Evolutionary conservation across 2,329 filamentous ascomycete species (phyloP), one percentile per base, ranked within the genome.

Genomic region (Cladosporium sp.): DNA sequence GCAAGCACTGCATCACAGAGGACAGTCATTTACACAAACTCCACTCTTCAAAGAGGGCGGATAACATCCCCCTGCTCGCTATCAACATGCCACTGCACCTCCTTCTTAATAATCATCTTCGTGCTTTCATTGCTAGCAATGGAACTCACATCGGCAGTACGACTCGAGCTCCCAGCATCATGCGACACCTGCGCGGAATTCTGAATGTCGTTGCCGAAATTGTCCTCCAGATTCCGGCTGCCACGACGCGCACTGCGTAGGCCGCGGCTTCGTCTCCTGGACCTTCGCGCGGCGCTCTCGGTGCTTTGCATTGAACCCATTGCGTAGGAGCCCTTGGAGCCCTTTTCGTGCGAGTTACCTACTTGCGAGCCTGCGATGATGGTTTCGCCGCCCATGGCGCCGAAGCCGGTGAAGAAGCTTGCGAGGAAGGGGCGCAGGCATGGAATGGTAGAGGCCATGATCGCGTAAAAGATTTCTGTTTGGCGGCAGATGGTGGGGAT

Each of bases 361-460:
- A 59, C 42, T 22, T 59, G 57, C 15, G 57, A 59, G 50, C 57
- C 57, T 0, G 54, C 54, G 54, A 56, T 56, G 42, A 56, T 30
- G 42, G 54, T 56, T 38, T 61, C 63, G 8, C 55, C 56, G 15
- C 59, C 60, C 58, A 65, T 65, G 14, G 63, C 62, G 38, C 58
- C 60, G 51, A 68, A 72, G 39, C 70, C 67, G 30, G 71, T 73
- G 51, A 70, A 72, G 64, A 74, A 73, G 34, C 68, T 64, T 22
- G 68, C 65, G 37, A 74, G 67, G 51, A 73, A 74, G 3, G 70
- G 68, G 51, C 72, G 71, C 6, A 73, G 66, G 58, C 72, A 73
- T 9, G 72, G 72, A n/a, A 75, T 66, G 0, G 72, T 75, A 20
- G 72, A 69, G 3, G 72, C 65, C 59, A 75, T 71, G 20, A 75